Percentiles rank a stretch among this genome's conserved stretches.
These are phyloP conservation scores for Termitomyces titanicus DNA, from an alignment of 768 basidiomycete species.

Conservation along the genomic window DNA sequence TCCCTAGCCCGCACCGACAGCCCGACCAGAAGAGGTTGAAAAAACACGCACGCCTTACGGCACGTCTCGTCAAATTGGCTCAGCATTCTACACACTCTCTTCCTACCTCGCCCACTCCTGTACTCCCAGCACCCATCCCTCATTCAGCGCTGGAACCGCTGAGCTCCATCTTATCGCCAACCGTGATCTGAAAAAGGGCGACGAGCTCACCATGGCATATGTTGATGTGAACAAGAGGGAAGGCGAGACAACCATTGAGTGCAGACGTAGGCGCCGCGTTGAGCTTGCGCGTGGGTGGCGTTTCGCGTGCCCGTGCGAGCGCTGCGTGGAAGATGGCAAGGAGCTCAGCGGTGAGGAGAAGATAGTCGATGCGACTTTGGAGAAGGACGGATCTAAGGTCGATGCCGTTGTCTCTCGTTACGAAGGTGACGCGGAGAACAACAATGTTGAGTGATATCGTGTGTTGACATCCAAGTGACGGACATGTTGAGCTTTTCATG, in stretches of 20 bases:
- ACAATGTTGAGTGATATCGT: conserved; percentile 13
- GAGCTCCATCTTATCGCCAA: conserved; percentile 69
- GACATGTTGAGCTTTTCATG: not conserved
- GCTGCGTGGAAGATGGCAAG: conserved; percentile 56
- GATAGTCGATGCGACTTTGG: conserved; percentile 25
- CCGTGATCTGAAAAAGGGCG: conserved; percentile 66
- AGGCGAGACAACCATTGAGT: conserved; percentile 50
- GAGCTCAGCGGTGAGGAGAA: conserved; percentile 29
- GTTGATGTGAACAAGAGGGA: conserved; percentile 61
- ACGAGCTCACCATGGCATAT: conserved; percentile 72
- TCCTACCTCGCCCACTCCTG: conserved; percentile 80
- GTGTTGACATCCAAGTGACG: not conserved
- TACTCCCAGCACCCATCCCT: conserved; percentile 58
- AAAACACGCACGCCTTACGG: conserved; percentile 75
- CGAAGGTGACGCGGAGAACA: conserved; percentile 16
- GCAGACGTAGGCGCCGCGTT: conserved; percentile 60
- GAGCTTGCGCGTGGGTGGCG: conserved; percentile 82
- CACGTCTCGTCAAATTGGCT: conserved; percentile 71
- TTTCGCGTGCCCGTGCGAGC: conserved; percentile 70
- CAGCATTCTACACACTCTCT: conserved; percentile 72
- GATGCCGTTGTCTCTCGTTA: conserved; percentile 28
- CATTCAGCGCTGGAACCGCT: conserved; percentile 63
- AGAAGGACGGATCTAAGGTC: conserved; percentile 50
- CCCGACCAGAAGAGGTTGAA: conserved; percentile 68
- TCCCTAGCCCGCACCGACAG: conserved; percentile 45